Evolutionary conservation across 371 early-diverging fungal genomes (phyloP).

Genomic region (Mortierella sp.): DNA sequence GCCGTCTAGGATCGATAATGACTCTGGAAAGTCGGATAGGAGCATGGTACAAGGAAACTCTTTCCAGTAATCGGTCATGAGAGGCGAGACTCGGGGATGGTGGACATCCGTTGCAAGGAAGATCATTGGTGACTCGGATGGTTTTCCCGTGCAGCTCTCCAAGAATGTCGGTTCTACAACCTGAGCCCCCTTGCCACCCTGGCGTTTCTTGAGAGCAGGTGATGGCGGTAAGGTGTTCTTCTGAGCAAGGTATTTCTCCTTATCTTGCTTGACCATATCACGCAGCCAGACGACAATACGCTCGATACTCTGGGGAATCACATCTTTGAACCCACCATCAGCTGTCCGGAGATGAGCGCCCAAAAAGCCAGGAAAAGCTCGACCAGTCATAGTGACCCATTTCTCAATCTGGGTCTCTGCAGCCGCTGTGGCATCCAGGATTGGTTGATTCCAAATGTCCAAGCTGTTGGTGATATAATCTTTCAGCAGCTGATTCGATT

Average conservation of each 20-base stretch:
- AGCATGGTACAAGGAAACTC: slow-evolving; percentile 65
- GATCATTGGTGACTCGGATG: slow-evolving; percentile 53
- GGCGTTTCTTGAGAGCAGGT: background rate
- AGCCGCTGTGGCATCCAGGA: slow-evolving; percentile 53
- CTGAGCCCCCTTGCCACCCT: too few relatives aligned
- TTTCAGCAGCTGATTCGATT: slow-evolving; percentile 51
- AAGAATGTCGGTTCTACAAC: slow-evolving; percentile 14
- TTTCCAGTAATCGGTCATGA: slow-evolving; percentile 52
- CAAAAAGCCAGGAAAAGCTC: slow-evolving; percentile 55
- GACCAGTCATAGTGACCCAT: slow-evolving; percentile 17
- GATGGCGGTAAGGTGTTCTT: background rate
- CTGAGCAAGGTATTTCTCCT: background rate
- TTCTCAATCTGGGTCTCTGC: slow-evolving; percentile 54
- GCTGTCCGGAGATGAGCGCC: slow-evolving; percentile 66
- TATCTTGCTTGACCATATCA: slow-evolving; percentile 19
- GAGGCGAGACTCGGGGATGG: slow-evolving; percentile 55
- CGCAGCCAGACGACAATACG: slow-evolving; percentile 22
- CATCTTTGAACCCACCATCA: slow-evolving; percentile 60
- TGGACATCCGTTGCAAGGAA: slow-evolving; percentile 68
- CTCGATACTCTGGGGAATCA: slow-evolving; percentile 44
- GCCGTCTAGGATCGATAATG: slow-evolving; percentile 9
- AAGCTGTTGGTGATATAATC: slow-evolving; percentile 55
- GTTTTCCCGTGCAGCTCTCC: slow-evolving; percentile 22
- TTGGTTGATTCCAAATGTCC: slow-evolving; percentile 61
- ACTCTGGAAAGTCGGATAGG: slow-evolving; percentile 62